Evolutionary conservation across 2,329 filamentous ascomycete genomes (phyloP), one percentile per base, ranked within the genome.

Genomic region (Dichotomopilus funicola): DNA sequence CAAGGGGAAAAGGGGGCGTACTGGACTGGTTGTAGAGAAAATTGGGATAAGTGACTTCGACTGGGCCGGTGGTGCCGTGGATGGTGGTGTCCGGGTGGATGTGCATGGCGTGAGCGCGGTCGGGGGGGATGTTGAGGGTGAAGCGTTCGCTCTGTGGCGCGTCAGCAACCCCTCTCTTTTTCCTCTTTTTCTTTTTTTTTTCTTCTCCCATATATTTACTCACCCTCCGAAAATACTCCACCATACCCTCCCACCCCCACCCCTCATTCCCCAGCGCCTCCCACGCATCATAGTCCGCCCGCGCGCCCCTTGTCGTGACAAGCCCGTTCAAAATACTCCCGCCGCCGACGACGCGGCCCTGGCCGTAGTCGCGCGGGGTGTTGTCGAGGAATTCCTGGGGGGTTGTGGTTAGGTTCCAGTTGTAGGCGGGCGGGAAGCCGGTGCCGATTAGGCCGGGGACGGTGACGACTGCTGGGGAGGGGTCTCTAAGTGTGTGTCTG

Each of bases 161-260:
- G n/a, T n/a, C n/a, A n/a, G n/a, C n/a, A n/a, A n/a, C n/a, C n/a
- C n/a, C n/a, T n/a, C n/a, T n/a, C n/a, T n/a, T n/a, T n/a, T n/a
- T n/a, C n/a, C n/a, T n/a, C n/a, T n/a, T 72, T 72, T 27, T 27
- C 3, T 27, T 27, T 27, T 3, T 27, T 27, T 27, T 27, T 27
- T 27, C 19, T 27, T 27, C 19, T 27, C 19, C 19, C 19, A 27
- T 27, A 27, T 27, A 27, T 27, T 27, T 61, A 7, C 59, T 61
- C 49, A 59, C 59, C 67, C 79, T 79, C 34, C 69, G 68, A 60
- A 80, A 76, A 59, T 80, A 80, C 0, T 73, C 76, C 1, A 76
- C 63, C 9, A 82, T 63, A 27, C 66, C 67, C 1, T 71, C 59
- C 71, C 72, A 76, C 13, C 71, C 69, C 74, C 74, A 76, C 5